Base-by-base conservation (phyloP, 495 filamentous ascomycete species). In the Aspergillus diversus region DNA sequence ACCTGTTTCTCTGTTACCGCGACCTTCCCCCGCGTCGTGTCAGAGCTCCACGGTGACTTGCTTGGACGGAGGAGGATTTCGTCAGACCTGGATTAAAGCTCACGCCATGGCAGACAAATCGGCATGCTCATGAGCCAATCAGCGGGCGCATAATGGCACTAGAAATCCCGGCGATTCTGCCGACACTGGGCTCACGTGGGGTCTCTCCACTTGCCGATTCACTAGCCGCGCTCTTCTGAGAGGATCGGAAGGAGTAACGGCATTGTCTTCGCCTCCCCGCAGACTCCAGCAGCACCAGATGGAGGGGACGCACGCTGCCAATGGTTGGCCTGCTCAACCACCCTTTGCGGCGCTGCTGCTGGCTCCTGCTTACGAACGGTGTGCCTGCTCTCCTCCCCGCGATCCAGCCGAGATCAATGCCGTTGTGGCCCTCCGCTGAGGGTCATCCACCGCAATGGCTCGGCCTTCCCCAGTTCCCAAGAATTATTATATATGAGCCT, bases 401-500 rank as follows among this genome's bases (percentile, higher is more conserved):
- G 69, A 73, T 76, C 68, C 70, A 75, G 64, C 75, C 75, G 74
- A 78, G 46, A 66, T 71, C 70, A 78, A 69, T 80, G 75, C 77
- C 77, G 77, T 76, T 71, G 62, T 73, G 71, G 68, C 42, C 68
- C 75, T 66, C 72, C 73, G 72, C 68, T 54, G 59, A 27, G 43
- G 60, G 17, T 33, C 63, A 51, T 46, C 55, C 64, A 56, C 54
- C 68, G 12, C 32, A 37, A 37, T 55, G 56, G 55, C 47, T 63
- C 57, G 55, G 66, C 59, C 55, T 63, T 34, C 64, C 72, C 66
- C 64, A 73, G 71, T 63, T 66, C 65, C 67, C 67, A 64, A 6
- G 12, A 17, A 59, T 39, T n/a, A 66, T 71, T 76, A 77, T 76
- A 74, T 77, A 79, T 69, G 66, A 59, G 57, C 51, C 35, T 48